phyloP scores from a whole-genome alignment of 2,329 filamentous ascomycete genomes.

The Westerdykella ornata region DNA sequence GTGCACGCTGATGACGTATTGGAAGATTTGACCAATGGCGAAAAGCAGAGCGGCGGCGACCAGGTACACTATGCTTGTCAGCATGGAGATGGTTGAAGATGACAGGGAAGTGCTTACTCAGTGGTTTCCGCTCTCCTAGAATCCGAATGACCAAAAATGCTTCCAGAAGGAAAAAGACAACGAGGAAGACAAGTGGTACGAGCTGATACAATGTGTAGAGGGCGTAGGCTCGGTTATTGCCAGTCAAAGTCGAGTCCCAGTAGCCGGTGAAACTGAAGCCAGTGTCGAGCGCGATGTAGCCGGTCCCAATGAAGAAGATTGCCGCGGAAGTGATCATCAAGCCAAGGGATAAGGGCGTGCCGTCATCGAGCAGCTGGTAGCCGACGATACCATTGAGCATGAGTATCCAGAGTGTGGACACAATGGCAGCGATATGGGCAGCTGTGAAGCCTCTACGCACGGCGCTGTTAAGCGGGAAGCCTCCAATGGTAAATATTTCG shows the following conservation, averaged over 20 bases:
- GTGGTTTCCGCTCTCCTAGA: conserved; percentile 82
- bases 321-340: conserved; percentile 65
- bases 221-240: conserved; percentile 62
- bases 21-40: conserved; percentile 88
- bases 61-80: conserved; percentile 58
- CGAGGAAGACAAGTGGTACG: conserved; percentile 79
- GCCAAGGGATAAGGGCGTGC: conserved; percentile 74
- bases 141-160: conserved; percentile 75
- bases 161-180: conserved; percentile 79
- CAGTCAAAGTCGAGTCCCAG: conserved; percentile 53
- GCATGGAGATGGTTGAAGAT: conserved; percentile 5
- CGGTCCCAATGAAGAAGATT: conserved; percentile 77
- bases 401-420: conserved; percentile 82
- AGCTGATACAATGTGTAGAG: conserved; percentile 94
- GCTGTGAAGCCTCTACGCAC: conserved; percentile 79
- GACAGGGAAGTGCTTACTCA: conserved; percentile 53
- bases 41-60: conserved; percentile 69
- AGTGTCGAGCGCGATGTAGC: conserved; percentile 92
- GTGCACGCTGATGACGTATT: conserved; percentile 86
- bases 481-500: conserved; percentile 93
- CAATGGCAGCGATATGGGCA: conserved; percentile 82
- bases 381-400: conserved; percentile 89
- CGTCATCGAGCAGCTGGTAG: conserved; percentile 89
- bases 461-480: conserved; percentile 65
- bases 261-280: conserved; percentile 77